These are phyloP conservation scores for Rhynchospora pubera DNA, from an alignment of 176 grass and related monocot species.

Conservation along the genomic window DNA sequence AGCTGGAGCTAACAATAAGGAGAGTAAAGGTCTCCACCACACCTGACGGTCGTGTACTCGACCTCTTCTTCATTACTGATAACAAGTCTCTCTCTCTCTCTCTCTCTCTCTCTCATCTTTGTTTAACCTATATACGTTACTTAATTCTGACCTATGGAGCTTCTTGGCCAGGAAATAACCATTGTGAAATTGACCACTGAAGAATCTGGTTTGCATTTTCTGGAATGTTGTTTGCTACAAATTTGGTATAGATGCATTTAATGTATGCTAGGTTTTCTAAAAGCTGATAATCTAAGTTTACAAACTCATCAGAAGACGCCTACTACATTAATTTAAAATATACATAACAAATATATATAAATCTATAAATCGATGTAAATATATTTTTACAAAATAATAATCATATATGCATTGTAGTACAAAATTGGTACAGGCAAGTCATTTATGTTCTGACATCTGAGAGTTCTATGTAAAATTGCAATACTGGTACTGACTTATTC, in stretches of 20 bases:
- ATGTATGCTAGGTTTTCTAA: neutral
- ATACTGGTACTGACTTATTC: neutral
- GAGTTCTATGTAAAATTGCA: neutral
- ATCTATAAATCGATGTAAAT: too few relatives aligned
- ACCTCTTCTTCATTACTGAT: constrained; percentile 87
- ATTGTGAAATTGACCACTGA: neutral
- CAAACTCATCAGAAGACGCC: neutral
- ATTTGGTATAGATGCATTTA: neutral
- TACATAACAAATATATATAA: neutral
- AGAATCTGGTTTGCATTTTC: neutral
- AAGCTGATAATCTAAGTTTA: neutral
- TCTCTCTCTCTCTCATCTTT: neutral
- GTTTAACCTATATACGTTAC: neutral
- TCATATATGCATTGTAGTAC: neutral
- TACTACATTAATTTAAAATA: neutral
- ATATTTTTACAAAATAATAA: neutral
- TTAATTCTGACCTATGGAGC: neutral
- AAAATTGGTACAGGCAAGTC: neutral
- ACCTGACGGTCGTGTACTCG: constrained; percentile 60
- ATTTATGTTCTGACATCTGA: neutral
- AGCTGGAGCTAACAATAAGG: constrained; percentile 66
- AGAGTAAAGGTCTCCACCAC: constrained; percentile 86
- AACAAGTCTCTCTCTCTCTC: constrained; percentile 38
- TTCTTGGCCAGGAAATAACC: neutral
- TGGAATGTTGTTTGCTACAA: neutral